Percentiles rank a stretch among this genome's conserved stretches.
phyloP scores from a whole-genome alignment of 2,329 filamentous ascomycete genomes.

The Trichoderma guizhouense region DNA sequence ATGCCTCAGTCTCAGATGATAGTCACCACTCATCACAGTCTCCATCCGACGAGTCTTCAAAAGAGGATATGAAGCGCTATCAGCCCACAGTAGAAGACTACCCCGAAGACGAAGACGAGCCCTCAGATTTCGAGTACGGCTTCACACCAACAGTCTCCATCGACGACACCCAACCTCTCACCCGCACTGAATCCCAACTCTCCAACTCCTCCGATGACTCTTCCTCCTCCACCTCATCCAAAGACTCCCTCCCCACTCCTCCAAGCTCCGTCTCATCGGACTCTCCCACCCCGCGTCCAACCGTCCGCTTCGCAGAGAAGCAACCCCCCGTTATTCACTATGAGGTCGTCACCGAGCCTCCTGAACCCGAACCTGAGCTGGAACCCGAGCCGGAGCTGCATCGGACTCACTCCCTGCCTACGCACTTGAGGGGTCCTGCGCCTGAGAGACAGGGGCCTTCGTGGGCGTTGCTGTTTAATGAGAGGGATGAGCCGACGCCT shows the following conservation, averaged over 20 bases:
- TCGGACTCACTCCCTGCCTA: neutral
- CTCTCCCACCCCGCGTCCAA: slow-evolving; percentile 21
- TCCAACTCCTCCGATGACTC: slow-evolving; percentile 3
- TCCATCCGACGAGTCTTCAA: neutral
- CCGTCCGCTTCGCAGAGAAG: slow-evolving; percentile 32
- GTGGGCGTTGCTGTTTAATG: slow-evolving; percentile 74
- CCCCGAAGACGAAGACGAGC: neutral
- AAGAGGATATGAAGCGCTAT: slow-evolving; percentile 17
- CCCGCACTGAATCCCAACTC: neutral
- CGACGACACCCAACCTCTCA: neutral
- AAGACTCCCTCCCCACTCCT: neutral
- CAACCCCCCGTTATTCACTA: slow-evolving; percentile 25
- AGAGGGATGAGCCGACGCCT: slow-evolving; percentile 62
- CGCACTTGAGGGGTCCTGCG: neutral
- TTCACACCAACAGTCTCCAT: neutral
- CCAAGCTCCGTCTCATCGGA: slow-evolving; percentile 6
- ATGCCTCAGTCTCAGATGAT: neutral
- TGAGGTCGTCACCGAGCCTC: neutral
- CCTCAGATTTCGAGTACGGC: slow-evolving; percentile 6
- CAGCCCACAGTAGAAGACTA: slow-evolving; percentile 25
- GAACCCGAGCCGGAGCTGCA: slow-evolving; percentile 1
- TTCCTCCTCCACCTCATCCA: neutral
- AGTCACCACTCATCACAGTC: neutral
- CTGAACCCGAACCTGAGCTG: slow-evolving; percentile 3
- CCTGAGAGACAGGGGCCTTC: neutral